Percentiles rank a stretch among this genome's conserved stretches.
Conservation (phyloP, 768 basidiomycete species). For the Hemileccinum rubropunctum region DNA sequence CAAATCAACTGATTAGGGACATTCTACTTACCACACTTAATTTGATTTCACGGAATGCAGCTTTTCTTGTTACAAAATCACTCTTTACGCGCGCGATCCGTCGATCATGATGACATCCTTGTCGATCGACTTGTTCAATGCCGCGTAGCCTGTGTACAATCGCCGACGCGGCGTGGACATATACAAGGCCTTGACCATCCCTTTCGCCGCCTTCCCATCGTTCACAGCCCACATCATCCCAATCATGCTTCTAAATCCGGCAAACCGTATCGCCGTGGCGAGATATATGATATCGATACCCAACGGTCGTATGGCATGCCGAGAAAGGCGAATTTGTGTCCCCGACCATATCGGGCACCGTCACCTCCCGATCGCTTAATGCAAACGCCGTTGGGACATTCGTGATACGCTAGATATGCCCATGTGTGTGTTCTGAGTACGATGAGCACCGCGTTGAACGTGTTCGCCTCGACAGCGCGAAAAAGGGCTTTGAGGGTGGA, state of each 20-base stretch:
- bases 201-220: slow-evolving; percentile 17
- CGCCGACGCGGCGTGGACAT: no score
- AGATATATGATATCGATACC: slow-evolving; percentile 27
- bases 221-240: slow-evolving; percentile 35
- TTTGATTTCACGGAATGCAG: no score
- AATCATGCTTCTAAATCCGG: slow-evolving; percentile 34
- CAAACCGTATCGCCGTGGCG: slow-evolving; percentile 35
- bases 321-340: slow-evolving; percentile 29
- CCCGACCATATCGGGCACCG: slow-evolving; percentile 23
- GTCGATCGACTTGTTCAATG: no score
- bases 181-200: slow-evolving; percentile 25
- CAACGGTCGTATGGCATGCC: slow-evolving; percentile 33
- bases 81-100: no score
- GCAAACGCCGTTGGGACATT: slow-evolving; percentile 21
- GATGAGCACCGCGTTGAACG: slow-evolving; percentile 5
- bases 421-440: slow-evolving; percentile 21
- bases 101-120: no score
- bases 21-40: no score
- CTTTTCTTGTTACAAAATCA: no score
- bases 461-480: slow-evolving; percentile 13
- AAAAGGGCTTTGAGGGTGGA: slow-evolving; percentile 10
- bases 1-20: no score
- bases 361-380: slow-evolving; percentile 19
- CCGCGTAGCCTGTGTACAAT: no score
- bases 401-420: slow-evolving; percentile 35